These are phyloP conservation scores for Blastomyces percursus DNA, from an alignment of 2,329 filamentous ascomycete genomes.

Conservation along the genomic window DNA sequence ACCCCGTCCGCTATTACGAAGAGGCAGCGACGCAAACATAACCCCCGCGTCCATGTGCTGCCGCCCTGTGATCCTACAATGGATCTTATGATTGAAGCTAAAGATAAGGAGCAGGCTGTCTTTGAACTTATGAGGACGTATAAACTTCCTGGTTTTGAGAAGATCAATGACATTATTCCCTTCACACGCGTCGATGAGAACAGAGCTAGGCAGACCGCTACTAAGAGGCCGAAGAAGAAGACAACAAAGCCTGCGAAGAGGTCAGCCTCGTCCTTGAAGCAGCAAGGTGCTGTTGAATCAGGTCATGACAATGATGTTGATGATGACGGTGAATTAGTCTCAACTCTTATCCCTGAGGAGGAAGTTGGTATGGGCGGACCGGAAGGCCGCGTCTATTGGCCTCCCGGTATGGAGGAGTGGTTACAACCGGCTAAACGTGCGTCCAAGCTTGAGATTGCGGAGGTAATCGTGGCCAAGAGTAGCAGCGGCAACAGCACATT, in stretches of 20 bases:
- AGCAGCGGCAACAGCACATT: background rate
- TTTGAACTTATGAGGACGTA: constrained; percentile 88
- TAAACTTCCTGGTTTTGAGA: constrained; percentile 67
- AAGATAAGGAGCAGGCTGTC: constrained; percentile 94
- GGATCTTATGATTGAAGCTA: constrained; percentile 99
- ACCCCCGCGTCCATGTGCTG: constrained; percentile 62
- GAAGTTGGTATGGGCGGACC: constrained; percentile 81
- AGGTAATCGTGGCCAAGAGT: constrained; percentile 9
- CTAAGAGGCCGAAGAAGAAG: constrained; percentile 33
- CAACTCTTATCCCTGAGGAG: constrained; percentile 47
- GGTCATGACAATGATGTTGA: background rate
- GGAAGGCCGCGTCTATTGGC: constrained; percentile 79
- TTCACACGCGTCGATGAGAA: constrained; percentile 68
- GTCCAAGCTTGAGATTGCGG: constrained; percentile 4
- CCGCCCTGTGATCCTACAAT: constrained; percentile 73
- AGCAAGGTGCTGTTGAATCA: constrained; percentile 21
- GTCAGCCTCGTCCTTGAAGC: background rate
- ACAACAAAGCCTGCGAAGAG: constrained; percentile 7
- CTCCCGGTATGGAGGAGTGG: constrained; percentile 81
- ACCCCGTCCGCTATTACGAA: constrained; percentile 64
- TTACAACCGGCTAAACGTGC: constrained; percentile 60
- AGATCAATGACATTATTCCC: constrained; percentile 65
- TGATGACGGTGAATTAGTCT: constrained; percentile 34
- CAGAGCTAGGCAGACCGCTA: constrained; percentile 37
- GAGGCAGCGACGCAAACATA: constrained; percentile 73